Percentiles rank a stretch among this genome's conserved stretches.
phyloP scores from a whole-genome alignment of 768 basidiomycete species.

The Rhizopogon roseolus region DNA sequence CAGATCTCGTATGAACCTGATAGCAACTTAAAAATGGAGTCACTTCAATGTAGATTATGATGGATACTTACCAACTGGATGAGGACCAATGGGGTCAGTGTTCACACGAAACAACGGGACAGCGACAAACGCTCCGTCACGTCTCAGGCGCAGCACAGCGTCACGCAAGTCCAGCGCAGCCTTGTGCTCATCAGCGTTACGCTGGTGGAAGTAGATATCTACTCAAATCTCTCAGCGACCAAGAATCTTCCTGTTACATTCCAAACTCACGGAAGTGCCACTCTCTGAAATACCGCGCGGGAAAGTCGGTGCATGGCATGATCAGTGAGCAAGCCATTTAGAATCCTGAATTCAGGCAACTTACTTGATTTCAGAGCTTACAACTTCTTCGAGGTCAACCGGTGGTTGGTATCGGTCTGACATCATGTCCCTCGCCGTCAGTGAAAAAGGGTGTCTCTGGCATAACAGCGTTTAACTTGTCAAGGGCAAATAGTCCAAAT shows the following conservation, averaged over 20 bases:
- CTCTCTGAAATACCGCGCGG: slow-evolving; percentile 39
- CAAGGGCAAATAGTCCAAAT: too few species aligned
- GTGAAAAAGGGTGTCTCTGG: neutral
- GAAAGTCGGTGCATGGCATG: neutral
- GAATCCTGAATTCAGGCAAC: slow-evolving; percentile 4
- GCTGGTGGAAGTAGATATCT: slow-evolving; percentile 82
- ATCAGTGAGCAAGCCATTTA: neutral
- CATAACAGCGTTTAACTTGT: too few species aligned
- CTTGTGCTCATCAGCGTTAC: slow-evolving; percentile 54
- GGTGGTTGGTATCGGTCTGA: slow-evolving; percentile 19
- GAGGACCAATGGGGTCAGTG: slow-evolving; percentile 63
- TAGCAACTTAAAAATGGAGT: too few species aligned
- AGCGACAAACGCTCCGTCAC: slow-evolving; percentile 76
- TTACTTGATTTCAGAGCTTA: slow-evolving; percentile 61
- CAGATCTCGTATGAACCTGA: slow-evolving; percentile 80
- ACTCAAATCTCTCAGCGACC: neutral
- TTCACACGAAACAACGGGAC: slow-evolving; percentile 75
- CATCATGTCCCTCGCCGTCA: neutral
- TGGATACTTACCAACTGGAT: slow-evolving; percentile 59
- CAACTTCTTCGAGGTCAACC: slow-evolving; percentile 51
- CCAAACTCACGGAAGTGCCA: slow-evolving; percentile 70
- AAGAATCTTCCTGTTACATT: neutral
- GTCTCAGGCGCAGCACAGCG: slow-evolving; percentile 62
- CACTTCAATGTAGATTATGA: too few species aligned
- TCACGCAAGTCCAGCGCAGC: slow-evolving; percentile 67